Evolutionary conservation across 768 basidiomycete species (phyloP).

Genomic region (Agrocybe pediades): DNA sequence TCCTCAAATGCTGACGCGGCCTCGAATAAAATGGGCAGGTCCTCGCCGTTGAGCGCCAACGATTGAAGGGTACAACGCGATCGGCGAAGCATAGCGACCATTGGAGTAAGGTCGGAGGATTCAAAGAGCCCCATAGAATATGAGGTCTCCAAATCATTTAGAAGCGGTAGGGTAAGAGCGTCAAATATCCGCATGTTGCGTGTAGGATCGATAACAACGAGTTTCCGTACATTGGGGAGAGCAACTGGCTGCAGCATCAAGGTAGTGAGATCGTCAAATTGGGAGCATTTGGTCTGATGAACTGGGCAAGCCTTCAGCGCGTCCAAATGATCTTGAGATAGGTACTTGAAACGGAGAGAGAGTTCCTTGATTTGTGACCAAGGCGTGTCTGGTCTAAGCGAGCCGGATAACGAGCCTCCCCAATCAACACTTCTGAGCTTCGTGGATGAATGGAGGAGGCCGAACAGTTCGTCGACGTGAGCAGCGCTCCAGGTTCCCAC

Average conservation of each 20-base stretch:
- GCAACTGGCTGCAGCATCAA: not conserved
- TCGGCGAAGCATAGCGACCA: too few relatives aligned
- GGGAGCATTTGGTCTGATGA: constrained; percentile 4
- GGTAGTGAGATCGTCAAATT: not conserved
- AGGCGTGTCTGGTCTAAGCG: not conserved
- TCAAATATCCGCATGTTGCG: constrained; percentile 2
- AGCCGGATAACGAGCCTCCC: constrained; percentile 9
- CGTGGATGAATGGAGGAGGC: constrained; percentile 11
- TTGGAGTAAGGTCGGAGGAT: too few relatives aligned
- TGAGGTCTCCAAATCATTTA: constrained; percentile 5
- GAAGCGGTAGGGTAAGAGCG: constrained; percentile 8
- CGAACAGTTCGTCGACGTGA: not conserved
- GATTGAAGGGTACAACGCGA: too few relatives aligned
- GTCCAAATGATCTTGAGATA: constrained; percentile 1
- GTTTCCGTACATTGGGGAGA: constrained; percentile 2
- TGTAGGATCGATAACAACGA: constrained; percentile 7
- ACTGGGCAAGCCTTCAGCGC: constrained; percentile 3
- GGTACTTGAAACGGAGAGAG: constrained; percentile 6
- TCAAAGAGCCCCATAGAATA: too few relatives aligned
- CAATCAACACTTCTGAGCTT: constrained; percentile 9
- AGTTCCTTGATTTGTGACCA: constrained; percentile 11
- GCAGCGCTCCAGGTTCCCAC: constrained; percentile 2
- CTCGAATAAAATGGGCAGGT: too few relatives aligned
- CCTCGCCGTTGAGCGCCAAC: too few relatives aligned
- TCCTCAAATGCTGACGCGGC: too few relatives aligned